Base-by-base conservation (phyloP, 805 yeast genomes). In the Starmerella riodocensis region DNA sequence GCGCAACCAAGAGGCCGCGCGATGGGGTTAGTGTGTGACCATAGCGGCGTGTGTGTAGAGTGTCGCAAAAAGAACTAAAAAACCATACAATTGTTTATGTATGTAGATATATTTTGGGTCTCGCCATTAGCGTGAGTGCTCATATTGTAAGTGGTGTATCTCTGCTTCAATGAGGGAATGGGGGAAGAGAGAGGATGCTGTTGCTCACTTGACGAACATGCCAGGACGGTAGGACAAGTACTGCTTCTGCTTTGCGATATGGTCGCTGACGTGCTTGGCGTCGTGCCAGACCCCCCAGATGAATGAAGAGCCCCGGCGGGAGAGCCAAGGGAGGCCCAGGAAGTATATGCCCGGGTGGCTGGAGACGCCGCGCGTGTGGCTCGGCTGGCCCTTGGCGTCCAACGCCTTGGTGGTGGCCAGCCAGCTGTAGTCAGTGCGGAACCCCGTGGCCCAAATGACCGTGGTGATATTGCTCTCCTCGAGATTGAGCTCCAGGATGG, bases 251-350 rank as follows among this genome's bases (percentile, higher is more conserved):
- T 41, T 43, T 8, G 29, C 29, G 31, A 46, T 40, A 26, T 46
- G 49, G 31, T 39, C 47, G 5, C 26, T 39, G 2, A 46, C 39
- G 16, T 40, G 36, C 33, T 39, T 41, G 6, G 49, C 49, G 26
- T 46, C 49, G 34, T 46, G 37, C 49, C 49, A 46, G 9, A 46
- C 49, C 1, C 49, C 49, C 49, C 49, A 46, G n/a, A 46, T 46
- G 20, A 46, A 46, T 24, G 49, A 46, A 4, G 49, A 46, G 4
- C 49, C 49, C 2, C 49, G 42, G 11, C 49, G 30, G 4, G 49
- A 43, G 31, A 43, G 49, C 47, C 49, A 43, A 4, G 49, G 49
- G 6, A 46, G 42, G 6, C 49, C 49, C 7, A 46, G 31, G 39
- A 40, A 46, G 37, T 46, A 46, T 11, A 46, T 29, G 2, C 49